Base-by-base conservation (phyloP, 495 filamentous ascomycete genomes). In the Trichoderma orchidacearum region DNA sequence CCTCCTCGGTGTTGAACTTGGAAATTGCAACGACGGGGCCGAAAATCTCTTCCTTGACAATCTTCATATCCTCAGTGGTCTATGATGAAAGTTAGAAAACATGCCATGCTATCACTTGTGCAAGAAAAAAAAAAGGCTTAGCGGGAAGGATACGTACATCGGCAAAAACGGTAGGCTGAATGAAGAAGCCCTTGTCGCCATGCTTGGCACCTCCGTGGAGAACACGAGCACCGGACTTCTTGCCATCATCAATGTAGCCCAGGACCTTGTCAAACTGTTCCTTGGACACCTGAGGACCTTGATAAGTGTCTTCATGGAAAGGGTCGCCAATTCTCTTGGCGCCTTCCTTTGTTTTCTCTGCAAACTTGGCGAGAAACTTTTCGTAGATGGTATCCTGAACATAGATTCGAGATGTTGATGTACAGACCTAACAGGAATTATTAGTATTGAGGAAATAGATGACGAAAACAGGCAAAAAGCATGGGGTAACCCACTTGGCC, bases 201-300 rank as follows among this genome's bases (percentile, higher is more conserved):
- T 48, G 41, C 41, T 48, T 48, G 8, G 41, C 41, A 27, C 41
- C 41, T 18, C 41, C 41, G 21, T 48, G 41, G 18, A 48, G 41
- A 1, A 48, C 18, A 1, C 41, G 41, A 23, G 41, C 41, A 53
- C 93, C 93, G 59, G 78, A 82, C 63, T 86, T 79, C 80, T 91
- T 93, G 61, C 93, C 93, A 63, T 83, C 74, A 66, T 96, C 75
- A 69, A 98, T 97, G 79, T 96, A 97, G 66, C 84, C 81, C 94
- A 98, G 96, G 73, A 98, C 93, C 58, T 89, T 88, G 74, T 98
- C 92, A 63, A 86, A 97, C 74, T 98, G 93, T 29, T 95, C 75
- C 72, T 97, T 78, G 28, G 88, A 94, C 61, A 98, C 89, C 71
- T 96, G 93, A 29, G 93, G 93, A 58, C 93, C 93, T 75, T 97